Base-by-base conservation (phyloP, 2,329 filamentous ascomycete genomes). In the Xylaria sp. region DNA sequence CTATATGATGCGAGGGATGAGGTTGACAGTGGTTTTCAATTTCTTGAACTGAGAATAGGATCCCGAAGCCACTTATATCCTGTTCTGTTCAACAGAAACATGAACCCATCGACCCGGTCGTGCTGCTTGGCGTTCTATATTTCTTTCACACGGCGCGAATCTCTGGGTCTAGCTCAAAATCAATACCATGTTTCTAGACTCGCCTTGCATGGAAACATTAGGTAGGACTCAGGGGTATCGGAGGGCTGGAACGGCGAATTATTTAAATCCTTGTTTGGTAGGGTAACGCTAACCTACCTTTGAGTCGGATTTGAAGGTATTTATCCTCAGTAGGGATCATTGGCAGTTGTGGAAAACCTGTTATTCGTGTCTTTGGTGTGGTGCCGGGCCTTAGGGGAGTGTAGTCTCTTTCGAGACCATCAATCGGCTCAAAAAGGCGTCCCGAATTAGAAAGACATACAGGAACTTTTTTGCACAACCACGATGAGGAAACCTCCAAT, bases 231-330 rank as follows among this genome's bases (percentile, higher is more conserved):
- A 67, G 65, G 65, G 65, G 65, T 65, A 64, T 60, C 23, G 62
- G 46, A 23, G 58, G 66, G 52, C 63, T 68, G 58, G 66, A 68
- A 65, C 66, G 36, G 36, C 12, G 43, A 68, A 50, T 46, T 39
- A 43, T 66, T 9, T 68, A 68, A 55, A 69, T 63, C 67, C 67
- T 63, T 66, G 67, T 60, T 52, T 1, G 32, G 39, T 60, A 59
- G 30, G 52, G 63, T 68, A 57, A 45, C 63, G 53, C 66, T 46
- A 68, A 41, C 58, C 20, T 60, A 20, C 32, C 32, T 46, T 20
- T 41, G 32, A 56, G 56, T 60, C 10, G 32, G 25, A 60, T 52
- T 58, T 10, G 12, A 60, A 41, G 23, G 18, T 41, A 43, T 60
- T 66, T 62, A 63, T 60, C 48, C 58, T 61, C 52, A 34, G 57